A percentile compares a stretch with the other conserved stretches of the same genome.
These are phyloP conservation scores for Neonectria punicea DNA, from an alignment of 2,329 filamentous ascomycete genomes.

Conservation along the genomic window DNA sequence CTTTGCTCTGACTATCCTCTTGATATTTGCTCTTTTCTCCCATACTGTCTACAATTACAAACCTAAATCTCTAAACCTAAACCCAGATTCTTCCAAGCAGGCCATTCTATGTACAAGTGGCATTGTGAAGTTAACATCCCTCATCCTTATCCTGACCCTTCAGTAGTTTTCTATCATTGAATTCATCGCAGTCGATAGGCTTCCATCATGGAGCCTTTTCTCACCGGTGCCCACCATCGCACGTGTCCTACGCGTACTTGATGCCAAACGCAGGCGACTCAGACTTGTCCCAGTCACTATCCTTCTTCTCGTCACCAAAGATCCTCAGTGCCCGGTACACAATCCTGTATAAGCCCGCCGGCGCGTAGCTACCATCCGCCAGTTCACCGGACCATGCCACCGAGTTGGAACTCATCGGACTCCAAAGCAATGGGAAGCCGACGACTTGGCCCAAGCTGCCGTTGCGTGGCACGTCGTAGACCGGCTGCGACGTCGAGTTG, in stretches of 20 bases:
- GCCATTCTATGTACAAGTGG: neutral
- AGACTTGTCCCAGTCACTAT: constrained; percentile 58
- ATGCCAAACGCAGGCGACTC: constrained; percentile 58
- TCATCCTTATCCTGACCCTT: too few species aligned
- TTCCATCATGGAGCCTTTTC: neutral
- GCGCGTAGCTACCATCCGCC: constrained; percentile 58
- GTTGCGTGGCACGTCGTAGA: constrained; percentile 45
- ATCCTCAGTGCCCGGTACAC: constrained; percentile 60
- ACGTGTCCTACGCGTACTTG: constrained; percentile 47
- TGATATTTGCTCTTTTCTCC: neutral
- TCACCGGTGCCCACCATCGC: neutral
- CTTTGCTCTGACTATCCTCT: neutral
- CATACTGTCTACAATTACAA: neutral
- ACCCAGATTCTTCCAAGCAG: neutral
- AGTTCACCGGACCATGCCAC: constrained; percentile 59
- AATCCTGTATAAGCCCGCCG: constrained; percentile 62
- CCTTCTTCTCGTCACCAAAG: constrained; percentile 58
- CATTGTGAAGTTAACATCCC: too few species aligned
- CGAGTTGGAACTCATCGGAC: constrained; percentile 38
- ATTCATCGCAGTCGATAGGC: neutral
- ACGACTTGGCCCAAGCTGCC: constrained; percentile 57
- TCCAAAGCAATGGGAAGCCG: constrained; percentile 53
- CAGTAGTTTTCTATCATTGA: neutral
- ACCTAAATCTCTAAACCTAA: neutral
- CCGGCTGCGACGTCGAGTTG: constrained; percentile 33